These are phyloP conservation scores for Ceratocystis cacaofunesta DNA, from an alignment of 2,329 filamentous ascomycete genomes.

Conservation along the genomic window DNA sequence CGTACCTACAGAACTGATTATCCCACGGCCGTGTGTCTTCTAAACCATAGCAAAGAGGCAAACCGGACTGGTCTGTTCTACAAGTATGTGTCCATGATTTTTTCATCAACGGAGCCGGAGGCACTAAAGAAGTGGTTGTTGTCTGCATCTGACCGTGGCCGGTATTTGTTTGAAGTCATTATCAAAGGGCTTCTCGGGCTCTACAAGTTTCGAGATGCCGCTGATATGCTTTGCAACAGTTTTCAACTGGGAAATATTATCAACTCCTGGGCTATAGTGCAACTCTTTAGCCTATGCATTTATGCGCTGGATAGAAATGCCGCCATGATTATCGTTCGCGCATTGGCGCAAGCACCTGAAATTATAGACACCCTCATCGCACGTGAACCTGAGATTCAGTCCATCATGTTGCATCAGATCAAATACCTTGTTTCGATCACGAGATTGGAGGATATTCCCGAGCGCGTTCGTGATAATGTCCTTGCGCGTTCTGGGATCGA, in stretches of 20 bases:
- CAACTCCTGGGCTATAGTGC: conserved; percentile 23
- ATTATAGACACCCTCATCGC: conserved; percentile 10
- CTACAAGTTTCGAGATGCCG: conserved; percentile 31
- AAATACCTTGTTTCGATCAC: conserved; percentile 17
- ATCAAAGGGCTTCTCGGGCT: conserved; percentile 36
- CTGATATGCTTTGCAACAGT: conserved; percentile 28
- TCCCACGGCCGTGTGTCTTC: conserved; percentile 13
- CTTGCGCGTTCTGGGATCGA: conserved; percentile 7
- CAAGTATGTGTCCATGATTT: conserved; percentile 11
- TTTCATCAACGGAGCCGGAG: not conserved
- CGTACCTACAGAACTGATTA: conserved; percentile 6
- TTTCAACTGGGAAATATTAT: conserved; percentile 26
- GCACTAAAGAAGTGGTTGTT: conserved; percentile 3
- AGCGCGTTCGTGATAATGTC: not conserved
- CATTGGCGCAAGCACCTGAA: conserved; percentile 7
- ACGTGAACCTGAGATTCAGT: conserved; percentile 7
- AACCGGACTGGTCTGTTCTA: conserved; percentile 14
- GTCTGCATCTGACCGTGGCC: conserved; percentile 7
- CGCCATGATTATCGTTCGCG: conserved; percentile 14
- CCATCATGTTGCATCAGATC: conserved; percentile 17
- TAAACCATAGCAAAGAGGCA: conserved; percentile 13
- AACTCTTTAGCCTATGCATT: conserved; percentile 31
- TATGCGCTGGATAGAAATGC: conserved; percentile 25
- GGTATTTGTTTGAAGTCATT: conserved; percentile 30
- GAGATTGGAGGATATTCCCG: conserved; percentile 4